phyloP scores from a whole-genome alignment of 2,329 filamentous ascomycete species.

The Xylariaceae sp. region DNA sequence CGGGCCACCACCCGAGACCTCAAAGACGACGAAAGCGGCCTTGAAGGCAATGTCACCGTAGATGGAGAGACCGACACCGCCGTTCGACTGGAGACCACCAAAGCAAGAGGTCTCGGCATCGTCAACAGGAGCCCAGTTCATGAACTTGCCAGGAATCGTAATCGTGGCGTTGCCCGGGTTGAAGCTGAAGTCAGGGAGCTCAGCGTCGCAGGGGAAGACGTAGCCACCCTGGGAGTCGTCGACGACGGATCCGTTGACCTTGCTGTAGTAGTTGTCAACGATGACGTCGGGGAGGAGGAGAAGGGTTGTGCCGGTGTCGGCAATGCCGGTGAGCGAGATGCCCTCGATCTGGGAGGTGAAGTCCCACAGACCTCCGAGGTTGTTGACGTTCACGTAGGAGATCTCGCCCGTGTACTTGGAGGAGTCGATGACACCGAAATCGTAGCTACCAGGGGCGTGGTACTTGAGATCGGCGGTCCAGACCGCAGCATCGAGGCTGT shows the following conservation, averaged over 20 bases:
- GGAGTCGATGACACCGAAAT: conserved; percentile 34
- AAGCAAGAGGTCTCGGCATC: conserved; percentile 47
- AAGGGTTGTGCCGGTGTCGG: conserved; percentile 57
- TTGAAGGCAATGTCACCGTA: conserved; percentile 64
- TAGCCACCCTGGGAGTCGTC: conserved; percentile 41
- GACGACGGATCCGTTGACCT: conserved; percentile 41
- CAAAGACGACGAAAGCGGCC: conserved; percentile 59
- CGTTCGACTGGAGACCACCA: conserved; percentile 56
- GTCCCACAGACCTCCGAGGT: conserved; percentile 32
- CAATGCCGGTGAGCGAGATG: conserved; percentile 41
- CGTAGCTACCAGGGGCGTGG: conserved; percentile 30
- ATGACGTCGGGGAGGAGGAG: conserved; percentile 40
- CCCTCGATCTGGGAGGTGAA: conserved; percentile 25
- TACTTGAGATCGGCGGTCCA: conserved; percentile 28
- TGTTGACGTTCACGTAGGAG: conserved; percentile 28
- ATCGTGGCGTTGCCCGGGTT: conserved; percentile 44
- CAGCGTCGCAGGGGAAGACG: conserved; percentile 45
- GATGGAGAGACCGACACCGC: conserved; percentile 45
- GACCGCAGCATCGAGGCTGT: conserved; percentile 21
- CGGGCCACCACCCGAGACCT: conserved; percentile 28
- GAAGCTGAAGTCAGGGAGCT: conserved; percentile 47
- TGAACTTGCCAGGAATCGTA: conserved; percentile 44
- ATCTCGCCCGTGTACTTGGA: conserved; percentile 28
- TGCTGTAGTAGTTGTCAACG: conserved; percentile 46
- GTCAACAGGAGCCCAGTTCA: conserved; percentile 42